Conservation (phyloP, 805 yeast species). For the Yarrowia keelungensis region DNA sequence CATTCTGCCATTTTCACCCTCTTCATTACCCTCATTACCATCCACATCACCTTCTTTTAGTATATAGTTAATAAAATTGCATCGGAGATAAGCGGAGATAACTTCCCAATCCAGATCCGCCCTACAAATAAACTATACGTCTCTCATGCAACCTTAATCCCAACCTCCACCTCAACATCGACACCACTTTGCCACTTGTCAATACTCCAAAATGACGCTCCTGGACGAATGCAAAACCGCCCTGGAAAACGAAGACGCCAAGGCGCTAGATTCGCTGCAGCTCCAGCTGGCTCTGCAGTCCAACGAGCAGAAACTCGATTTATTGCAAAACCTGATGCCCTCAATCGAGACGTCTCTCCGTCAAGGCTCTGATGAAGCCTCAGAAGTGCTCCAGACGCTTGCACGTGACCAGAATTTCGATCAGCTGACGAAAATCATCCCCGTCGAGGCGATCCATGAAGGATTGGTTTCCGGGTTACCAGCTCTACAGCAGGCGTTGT, state of each 20-base stretch:
- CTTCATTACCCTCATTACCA: not conserved
- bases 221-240: constrained; percentile 21
- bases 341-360: not conserved
- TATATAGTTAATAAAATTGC: constrained; percentile 1
- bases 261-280: constrained; percentile 24
- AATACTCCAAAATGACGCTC: not conserved
- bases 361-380: constrained; percentile 10
- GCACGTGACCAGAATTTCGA: constrained; percentile 18
- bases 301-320: constrained; percentile 2
- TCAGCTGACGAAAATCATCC: constrained; percentile 5
- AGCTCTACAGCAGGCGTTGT: constrained; percentile 4
- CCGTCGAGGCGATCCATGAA: constrained; percentile 23
- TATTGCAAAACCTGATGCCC: not conserved
- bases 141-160: not conserved
- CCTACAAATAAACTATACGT: not conserved
- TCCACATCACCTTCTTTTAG: not conserved
- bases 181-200: too few species aligned
- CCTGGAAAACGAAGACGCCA: constrained; percentile 9
- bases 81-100: not conserved
- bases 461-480: constrained; percentile 4
- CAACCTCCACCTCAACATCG: too few species aligned
- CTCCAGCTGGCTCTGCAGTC: constrained; percentile 29
- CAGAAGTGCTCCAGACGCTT: constrained; percentile 10
- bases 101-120: not conserved
- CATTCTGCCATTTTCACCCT: not conserved